These are phyloP conservation scores for Bretschneidera sinensis DNA, from an alignment of 345 rosid genomes.

Conservation along the genomic window DNA sequence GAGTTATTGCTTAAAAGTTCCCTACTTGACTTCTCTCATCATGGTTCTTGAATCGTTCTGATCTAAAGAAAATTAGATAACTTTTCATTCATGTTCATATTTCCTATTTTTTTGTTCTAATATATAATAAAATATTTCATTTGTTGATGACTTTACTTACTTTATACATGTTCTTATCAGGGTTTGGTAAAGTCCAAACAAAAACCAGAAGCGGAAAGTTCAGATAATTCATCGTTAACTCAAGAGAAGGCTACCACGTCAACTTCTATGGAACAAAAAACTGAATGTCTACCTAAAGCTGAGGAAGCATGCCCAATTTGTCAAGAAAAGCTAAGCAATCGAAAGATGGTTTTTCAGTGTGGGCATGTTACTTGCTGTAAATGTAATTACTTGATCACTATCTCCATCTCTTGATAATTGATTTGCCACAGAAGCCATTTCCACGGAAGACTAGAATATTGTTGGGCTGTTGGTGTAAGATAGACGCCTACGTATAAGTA, in stretches of 20 bases:
- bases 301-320: constrained; percentile 91
- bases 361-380: constrained; percentile 91
- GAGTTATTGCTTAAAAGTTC: too few species aligned
- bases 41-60: too few species aligned
- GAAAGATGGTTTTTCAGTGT: constrained; percentile 94
- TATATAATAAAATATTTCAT: not conserved
- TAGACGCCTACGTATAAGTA: not conserved
- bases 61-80: too few species aligned
- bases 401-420: constrained; percentile 6
- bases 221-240: constrained; percentile 33
- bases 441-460: not conserved
- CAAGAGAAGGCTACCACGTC: constrained; percentile 34
- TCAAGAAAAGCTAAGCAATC: constrained; percentile 69
- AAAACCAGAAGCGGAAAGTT: constrained; percentile 36
- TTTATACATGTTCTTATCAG: constrained; percentile 33
- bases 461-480: not conserved
- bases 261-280: constrained; percentile 32
- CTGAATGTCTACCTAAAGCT: constrained; percentile 33
- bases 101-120: not conserved
- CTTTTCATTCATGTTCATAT: too few species aligned
- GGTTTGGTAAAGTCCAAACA: constrained; percentile 69
- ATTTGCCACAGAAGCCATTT: constrained; percentile 7
- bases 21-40: too few species aligned
- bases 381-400: constrained; percentile 44
- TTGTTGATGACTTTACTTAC: not conserved